Conservation (phyloP, 257 asterid species). For the Lycium ferocissimum region DNA sequence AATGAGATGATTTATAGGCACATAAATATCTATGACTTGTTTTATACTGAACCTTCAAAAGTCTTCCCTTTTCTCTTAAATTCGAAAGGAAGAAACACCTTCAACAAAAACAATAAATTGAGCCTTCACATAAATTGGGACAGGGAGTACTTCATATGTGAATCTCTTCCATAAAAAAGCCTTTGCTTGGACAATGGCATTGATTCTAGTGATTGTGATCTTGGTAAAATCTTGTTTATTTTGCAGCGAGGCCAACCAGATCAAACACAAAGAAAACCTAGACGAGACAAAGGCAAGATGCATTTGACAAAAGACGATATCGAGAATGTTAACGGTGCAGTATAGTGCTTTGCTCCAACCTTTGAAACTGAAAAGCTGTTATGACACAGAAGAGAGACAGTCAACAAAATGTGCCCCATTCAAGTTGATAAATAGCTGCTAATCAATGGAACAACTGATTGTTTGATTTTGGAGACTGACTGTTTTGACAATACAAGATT, state of each 20-base stretch:
- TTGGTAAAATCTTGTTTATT: neutral
- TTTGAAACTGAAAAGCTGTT: neutral
- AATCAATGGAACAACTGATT: neutral
- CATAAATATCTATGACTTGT: too few relatives aligned
- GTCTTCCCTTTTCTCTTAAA: too few relatives aligned
- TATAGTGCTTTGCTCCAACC: conserved; percentile 28
- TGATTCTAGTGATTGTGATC: neutral
- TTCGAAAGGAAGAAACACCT: too few relatives aligned
- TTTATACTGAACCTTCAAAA: too few relatives aligned
- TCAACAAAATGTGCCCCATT: neutral
- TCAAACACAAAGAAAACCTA: conserved; percentile 43
- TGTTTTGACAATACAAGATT: too few relatives aligned
- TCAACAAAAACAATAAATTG: too few relatives aligned
- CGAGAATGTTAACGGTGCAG: conserved; percentile 45
- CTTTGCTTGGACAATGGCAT: neutral
- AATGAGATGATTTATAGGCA: too few relatives aligned
- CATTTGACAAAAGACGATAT: conserved; percentile 70
- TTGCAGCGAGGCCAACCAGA: conserved; percentile 76
- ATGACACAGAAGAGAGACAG: conserved; percentile 21
- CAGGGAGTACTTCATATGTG: neutral
- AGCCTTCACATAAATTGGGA: too few relatives aligned
- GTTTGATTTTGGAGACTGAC: too few relatives aligned
- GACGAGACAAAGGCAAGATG: conserved; percentile 81
- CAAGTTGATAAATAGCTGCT: neutral
- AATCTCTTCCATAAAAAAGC: neutral